phyloP scores from a whole-genome alignment of 192 early-diverging fungal genomes.

The Spizellomyces punctatus region DNA sequence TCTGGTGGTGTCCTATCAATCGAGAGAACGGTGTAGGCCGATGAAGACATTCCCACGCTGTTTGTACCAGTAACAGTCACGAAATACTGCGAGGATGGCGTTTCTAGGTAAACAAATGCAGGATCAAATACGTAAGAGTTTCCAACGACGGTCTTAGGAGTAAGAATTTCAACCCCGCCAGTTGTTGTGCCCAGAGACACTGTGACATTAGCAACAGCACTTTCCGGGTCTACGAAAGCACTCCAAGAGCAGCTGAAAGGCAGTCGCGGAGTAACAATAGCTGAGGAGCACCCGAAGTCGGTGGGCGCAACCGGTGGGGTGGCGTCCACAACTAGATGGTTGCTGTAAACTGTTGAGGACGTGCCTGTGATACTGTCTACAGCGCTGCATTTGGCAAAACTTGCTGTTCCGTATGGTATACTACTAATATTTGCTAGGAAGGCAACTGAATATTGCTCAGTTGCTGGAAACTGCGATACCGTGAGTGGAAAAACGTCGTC shows the following conservation, averaged over 20 bases:
- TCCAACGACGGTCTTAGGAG: neutral
- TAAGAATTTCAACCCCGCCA: constrained; percentile 8
- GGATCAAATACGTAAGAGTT: neutral
- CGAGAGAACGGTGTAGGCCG: neutral
- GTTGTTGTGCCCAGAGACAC: constrained; percentile 6
- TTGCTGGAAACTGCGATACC: too few relatives aligned
- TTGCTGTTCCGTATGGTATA: too few relatives aligned
- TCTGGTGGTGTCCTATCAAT: neutral
- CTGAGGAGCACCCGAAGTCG: neutral
- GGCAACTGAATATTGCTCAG: too few relatives aligned
- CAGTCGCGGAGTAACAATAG: neutral
- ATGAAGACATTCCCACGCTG: neutral
- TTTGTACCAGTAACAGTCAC: constrained; percentile 7
- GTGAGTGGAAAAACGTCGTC: too few relatives aligned
- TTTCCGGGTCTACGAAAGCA: constrained; percentile 4
- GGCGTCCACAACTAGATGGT: constrained; percentile 1
- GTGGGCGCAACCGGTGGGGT: constrained; percentile 4
- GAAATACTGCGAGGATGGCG: neutral
- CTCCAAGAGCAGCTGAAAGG: constrained; percentile 4
- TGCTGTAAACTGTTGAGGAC: neutral
- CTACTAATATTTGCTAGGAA: too few relatives aligned
- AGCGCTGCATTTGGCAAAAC: constrained; percentile 1
- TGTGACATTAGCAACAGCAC: neutral
- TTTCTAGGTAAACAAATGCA: neutral
- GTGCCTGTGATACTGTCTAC: neutral